These are phyloP conservation scores for Scedosporium apiospermum DNA, from an alignment of 2,329 filamentous ascomycete species.

Conservation along the genomic window DNA sequence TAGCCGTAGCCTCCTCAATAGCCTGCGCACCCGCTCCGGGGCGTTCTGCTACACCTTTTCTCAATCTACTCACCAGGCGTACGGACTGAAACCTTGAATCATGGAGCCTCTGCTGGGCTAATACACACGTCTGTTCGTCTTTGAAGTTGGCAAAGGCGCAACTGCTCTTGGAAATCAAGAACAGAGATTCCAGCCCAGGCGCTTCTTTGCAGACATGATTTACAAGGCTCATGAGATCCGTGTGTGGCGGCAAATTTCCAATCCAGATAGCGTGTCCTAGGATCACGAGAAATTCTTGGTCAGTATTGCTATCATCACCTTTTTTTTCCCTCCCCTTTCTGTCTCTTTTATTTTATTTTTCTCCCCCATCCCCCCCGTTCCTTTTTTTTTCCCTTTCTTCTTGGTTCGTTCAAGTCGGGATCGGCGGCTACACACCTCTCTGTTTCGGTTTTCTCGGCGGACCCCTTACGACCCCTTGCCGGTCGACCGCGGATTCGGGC, in stretches of 20 bases:
- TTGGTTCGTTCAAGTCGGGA: not conserved
- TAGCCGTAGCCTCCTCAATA: constrained; percentile 37
- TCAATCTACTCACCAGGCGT: constrained; percentile 73
- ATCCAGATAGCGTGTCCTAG: constrained; percentile 87
- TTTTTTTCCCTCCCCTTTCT: constrained; percentile 13
- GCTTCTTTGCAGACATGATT: constrained; percentile 80
- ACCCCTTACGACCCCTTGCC: constrained; percentile 24
- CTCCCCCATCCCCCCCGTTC: not conserved
- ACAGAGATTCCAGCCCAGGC: constrained; percentile 73
- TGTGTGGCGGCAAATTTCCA: constrained; percentile 80
- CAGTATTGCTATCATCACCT: too few relatives aligned
- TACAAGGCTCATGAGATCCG: constrained; percentile 75
- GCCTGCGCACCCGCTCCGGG: constrained; percentile 38
- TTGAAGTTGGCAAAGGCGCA: constrained; percentile 96
- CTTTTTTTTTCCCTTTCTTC: constrained; percentile 12
- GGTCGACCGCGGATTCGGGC: not conserved
- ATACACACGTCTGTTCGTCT: constrained; percentile 63
- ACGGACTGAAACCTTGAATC: constrained; percentile 85
- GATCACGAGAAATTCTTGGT: not conserved
- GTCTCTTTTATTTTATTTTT: constrained; percentile 9
- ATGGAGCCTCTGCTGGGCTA: constrained; percentile 76
- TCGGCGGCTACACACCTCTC: constrained; percentile 38
- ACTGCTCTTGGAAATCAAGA: constrained; percentile 93
- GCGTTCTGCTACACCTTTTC: constrained; percentile 42
- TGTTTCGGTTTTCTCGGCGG: constrained; percentile 49